Percentiles rank a stretch among this genome's conserved stretches.
Evolutionary conservation across 2,329 filamentous ascomycete genomes (phyloP).

Genomic region (Fonsecaea monophora): DNA sequence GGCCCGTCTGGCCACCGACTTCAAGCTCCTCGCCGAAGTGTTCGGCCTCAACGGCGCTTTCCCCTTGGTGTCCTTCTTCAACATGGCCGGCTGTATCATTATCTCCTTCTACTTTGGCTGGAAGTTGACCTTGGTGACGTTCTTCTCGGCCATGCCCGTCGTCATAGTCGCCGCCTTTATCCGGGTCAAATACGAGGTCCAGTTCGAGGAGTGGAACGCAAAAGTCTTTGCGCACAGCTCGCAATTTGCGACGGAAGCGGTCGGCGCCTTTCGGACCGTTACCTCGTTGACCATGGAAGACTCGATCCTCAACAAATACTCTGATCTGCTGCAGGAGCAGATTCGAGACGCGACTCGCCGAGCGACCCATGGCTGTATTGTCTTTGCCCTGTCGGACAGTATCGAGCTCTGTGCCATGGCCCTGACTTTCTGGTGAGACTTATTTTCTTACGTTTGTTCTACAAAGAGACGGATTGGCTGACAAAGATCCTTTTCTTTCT

Average conservation of each 20-base stretch:
- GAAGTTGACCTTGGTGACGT: conserved; percentile 74
- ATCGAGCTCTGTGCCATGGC: conserved; percentile 69
- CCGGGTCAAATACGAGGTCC: conserved; percentile 34
- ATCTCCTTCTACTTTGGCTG: conserved; percentile 77
- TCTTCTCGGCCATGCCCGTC: conserved; percentile 64
- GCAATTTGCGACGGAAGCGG: conserved; percentile 75
- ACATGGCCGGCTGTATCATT: conserved; percentile 67
- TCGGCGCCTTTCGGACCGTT: conserved; percentile 76
- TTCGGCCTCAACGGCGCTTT: conserved; percentile 70
- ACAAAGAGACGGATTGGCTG: neutral
- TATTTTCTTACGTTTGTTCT: neutral
- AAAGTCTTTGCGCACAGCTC: conserved; percentile 64
- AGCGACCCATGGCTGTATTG: conserved; percentile 66
- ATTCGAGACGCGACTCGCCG: conserved; percentile 66
- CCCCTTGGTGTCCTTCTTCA: conserved; percentile 73
- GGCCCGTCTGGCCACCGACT: conserved; percentile 56
- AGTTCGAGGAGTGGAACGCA: conserved; percentile 36
- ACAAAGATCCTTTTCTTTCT: conserved; percentile 44
- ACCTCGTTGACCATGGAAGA: conserved; percentile 73
- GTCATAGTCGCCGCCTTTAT: conserved; percentile 58
- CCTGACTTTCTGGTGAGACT: conserved; percentile 61
- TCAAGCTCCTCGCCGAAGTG: conserved; percentile 59
- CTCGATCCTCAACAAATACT: conserved; percentile 68
- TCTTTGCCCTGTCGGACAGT: conserved; percentile 75
- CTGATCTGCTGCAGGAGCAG: conserved; percentile 64